These are phyloP conservation scores for Tolypocladium cylindrosporum DNA, from an alignment of 2,329 filamentous ascomycete species.

Conservation along the genomic window DNA sequence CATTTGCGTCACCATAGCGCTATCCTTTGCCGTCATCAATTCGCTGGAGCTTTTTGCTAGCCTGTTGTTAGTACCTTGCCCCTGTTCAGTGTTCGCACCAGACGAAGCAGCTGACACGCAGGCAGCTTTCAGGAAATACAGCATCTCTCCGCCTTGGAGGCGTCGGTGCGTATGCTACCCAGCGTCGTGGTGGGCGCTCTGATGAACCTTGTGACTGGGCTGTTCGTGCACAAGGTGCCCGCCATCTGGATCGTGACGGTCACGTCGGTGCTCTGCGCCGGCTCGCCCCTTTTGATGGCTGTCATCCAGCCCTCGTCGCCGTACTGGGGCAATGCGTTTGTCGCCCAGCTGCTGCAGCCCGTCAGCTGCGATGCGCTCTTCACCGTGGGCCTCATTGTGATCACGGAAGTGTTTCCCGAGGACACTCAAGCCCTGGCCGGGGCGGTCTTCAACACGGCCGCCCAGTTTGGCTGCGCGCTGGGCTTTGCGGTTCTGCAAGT, in stretches of 20 bases:
- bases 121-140: constrained; percentile 41
- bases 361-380: constrained; percentile 39
- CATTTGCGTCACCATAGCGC: constrained; percentile 39
- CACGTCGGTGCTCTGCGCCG: constrained; percentile 30
- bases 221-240: constrained; percentile 32
- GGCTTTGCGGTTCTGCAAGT: constrained; percentile 37
- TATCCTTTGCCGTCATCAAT: constrained; percentile 35
- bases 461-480: constrained; percentile 44
- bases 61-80: constrained; percentile 30
- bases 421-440: constrained; percentile 49
- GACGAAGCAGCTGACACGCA: neutral
- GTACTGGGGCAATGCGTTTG: constrained; percentile 40
- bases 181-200: constrained; percentile 31
- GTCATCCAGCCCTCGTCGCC: constrained; percentile 34
- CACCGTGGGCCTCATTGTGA: constrained; percentile 43
- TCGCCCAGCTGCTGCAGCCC: constrained; percentile 30
- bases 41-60: constrained; percentile 36
- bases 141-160: constrained; percentile 28
- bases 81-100: neutral
- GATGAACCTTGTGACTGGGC: constrained; percentile 31
- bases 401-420: constrained; percentile 44
- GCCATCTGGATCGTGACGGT: constrained; percentile 27
- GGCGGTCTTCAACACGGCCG: constrained; percentile 49
- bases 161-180: constrained; percentile 36
- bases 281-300: constrained; percentile 45